These are phyloP conservation scores for Conticribra weissflogii DNA, from an alignment of 108 stramenopile genomes.

Conservation along the genomic window DNA sequence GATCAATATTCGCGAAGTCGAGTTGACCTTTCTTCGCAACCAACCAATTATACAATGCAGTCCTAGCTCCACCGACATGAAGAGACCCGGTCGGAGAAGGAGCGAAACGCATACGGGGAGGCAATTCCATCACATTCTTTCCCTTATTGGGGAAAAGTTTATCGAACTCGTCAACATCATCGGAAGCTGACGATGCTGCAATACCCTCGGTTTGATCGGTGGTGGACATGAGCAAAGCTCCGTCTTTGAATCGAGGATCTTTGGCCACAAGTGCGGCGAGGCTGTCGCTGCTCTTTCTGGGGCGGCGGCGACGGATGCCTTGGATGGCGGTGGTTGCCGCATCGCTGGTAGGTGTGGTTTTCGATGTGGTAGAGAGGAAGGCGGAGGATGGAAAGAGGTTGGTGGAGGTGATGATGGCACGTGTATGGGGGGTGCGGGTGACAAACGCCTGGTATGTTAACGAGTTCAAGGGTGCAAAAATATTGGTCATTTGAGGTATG, in stretches of 20 bases:
- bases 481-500: not conserved
- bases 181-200: not conserved
- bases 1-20: conserved; percentile 46
- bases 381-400: conserved; percentile 1
- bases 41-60: conserved; percentile 97
- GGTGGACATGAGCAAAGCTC: conserved; percentile 18
- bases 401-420: not conserved
- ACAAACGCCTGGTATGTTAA: not conserved
- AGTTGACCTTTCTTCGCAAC: conserved; percentile 88
- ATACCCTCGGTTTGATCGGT: conserved; percentile 13
- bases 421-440: not conserved
- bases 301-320: conserved; percentile 3
- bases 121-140: conserved; percentile 55
- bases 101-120: conserved; percentile 93
- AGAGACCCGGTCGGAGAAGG: conserved; percentile 94
- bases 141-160: conserved; percentile 68
- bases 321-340: not conserved
- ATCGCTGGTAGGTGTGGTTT: not conserved
- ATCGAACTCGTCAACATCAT: not conserved
- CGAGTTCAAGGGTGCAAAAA: not conserved
- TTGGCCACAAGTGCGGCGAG: conserved; percentile 5
- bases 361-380: conserved; percentile 2
- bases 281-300: conserved; percentile 1
- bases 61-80: conserved; percentile 97
- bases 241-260: not conserved